These are phyloP conservation scores for Mycena metata DNA, from an alignment of 768 basidiomycete species.

Conservation along the genomic window DNA sequence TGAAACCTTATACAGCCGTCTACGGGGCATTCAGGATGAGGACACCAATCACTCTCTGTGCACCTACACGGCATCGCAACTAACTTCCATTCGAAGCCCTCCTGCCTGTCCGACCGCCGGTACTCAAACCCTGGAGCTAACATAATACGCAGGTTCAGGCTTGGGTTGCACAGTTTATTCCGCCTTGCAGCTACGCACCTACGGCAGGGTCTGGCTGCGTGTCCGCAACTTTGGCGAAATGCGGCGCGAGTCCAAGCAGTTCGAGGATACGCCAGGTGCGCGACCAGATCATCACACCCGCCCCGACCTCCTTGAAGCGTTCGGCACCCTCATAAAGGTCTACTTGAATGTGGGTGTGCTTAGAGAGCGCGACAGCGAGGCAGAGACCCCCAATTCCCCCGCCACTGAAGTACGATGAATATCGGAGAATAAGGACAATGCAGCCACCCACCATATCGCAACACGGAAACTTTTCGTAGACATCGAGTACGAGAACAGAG, in stretches of 20 bases:
- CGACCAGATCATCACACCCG: slow-evolving; percentile 61
- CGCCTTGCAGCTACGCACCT: slow-evolving; percentile 35
- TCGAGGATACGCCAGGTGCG: slow-evolving; percentile 62
- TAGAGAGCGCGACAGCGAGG: slow-evolving; percentile 56
- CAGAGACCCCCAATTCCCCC: slow-evolving; percentile 33
- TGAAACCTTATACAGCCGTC: slow-evolving; percentile 62
- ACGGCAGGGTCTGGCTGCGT: slow-evolving; percentile 49
- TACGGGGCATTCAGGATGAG: slow-evolving; percentile 25
- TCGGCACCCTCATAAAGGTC: slow-evolving; percentile 64
- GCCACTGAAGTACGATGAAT: slow-evolving; percentile 14
- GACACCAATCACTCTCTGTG: background rate
- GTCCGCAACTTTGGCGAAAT: slow-evolving; percentile 52
- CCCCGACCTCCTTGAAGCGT: slow-evolving; percentile 64
- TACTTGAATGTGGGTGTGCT: slow-evolving; percentile 51
- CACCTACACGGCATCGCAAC: slow-evolving; percentile 58
- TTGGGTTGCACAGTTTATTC: background rate
- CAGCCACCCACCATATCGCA: slow-evolving; percentile 31
- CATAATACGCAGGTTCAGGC: slow-evolving; percentile 14
- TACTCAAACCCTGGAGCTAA: slow-evolving; percentile 62
- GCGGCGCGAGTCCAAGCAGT: slow-evolving; percentile 53
- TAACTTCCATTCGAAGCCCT: slow-evolving; percentile 56
- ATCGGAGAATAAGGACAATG: background rate
- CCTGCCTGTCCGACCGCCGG: slow-evolving; percentile 57
- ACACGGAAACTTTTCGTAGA: slow-evolving; percentile 26
- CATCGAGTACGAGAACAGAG: slow-evolving; percentile 8